Evolutionary conservation across 176 grass and related monocot species (phyloP), one percentile per base, ranked within the genome.

Genomic region (Ensete glaucum): DNA sequence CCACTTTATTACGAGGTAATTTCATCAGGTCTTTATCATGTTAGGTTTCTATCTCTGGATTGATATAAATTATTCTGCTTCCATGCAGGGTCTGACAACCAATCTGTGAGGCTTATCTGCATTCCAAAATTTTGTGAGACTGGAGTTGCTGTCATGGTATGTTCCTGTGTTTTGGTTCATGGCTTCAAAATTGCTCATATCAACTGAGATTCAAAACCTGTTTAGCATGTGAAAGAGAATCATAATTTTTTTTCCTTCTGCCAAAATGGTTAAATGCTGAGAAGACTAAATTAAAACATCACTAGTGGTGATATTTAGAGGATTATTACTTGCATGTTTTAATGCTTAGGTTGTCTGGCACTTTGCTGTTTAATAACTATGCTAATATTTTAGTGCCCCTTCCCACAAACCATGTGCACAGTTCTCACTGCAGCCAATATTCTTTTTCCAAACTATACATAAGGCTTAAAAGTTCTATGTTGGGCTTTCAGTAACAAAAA

Each of bases 71-170:
- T 8, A 60, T 59, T 76, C 34, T 87, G 52, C 21, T 76, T 89
- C 73, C 76, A 62, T 91, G 51, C 81, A 98, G 94, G 94, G 52
- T 65, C 64, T 49, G 90, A 91, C 24, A 89, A 91, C 67, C 94
- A 93, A 78, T 83, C 80, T 1, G 88, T 98, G 54, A 91, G 88
- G 77, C 84, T 98, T 56, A 93, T 98, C 67, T 89, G 86, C 72
- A 93, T 93, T 58, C 94, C 94, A 3, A 93, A 66, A 78, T 98
- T 98, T 86, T 91, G 84, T 71, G 82, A 98, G 6, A 93, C 82
- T 79, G 90, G 90, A 81, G 85, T 91, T 75, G 88, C 88, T 52
- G 84, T 98, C 10, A 82, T 89, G 94, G 94, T 98, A 91, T 64
- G 83, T 80, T 65, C 19, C 22, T 4, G 63, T 63, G 43, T 79